Base-by-base conservation (phyloP, 2,329 filamentous ascomycete species). In the Anisogramma anomala region DNA sequence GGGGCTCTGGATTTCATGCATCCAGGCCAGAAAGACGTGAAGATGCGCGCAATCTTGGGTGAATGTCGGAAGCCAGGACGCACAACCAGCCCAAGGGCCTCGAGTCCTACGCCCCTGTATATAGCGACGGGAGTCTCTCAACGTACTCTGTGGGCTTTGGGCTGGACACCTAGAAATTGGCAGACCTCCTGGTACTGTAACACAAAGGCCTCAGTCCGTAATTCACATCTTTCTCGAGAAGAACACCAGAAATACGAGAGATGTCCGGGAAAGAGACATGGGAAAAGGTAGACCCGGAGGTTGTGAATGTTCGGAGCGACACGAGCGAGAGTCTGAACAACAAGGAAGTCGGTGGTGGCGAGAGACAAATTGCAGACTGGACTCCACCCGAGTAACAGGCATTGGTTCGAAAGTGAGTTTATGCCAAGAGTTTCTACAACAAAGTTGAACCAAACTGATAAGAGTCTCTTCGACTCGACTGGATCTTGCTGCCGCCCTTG, bases 401-500 rank as follows among this genome's bases (percentile, higher is more conserved):
- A 13, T 26, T 44, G 30, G 39, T 41, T 25, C 31, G 34, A 7
- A 47, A 39, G 45, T 47, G 33, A 36, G 35, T n/a, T n/a, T n/a
- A n/a, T 25, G 18, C 22, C n/a, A 36, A 26, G n/a, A n/a, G 9
- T 33, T 11, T 13, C 20, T 13, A 13, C 11, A 27, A 2, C 13
- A 8, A 3, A 22, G 13, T 7, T 20, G 14, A 13, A 14, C 2
- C 6, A 6, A 7, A 18, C 30, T 41, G 33, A 44, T 20, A 9
- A 6, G 3, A 20, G 10, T n/a, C 11, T 13, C 5, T 6, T 19
- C 46, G 46, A 33, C 36, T 48, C 10, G 46, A 48, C 22, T 31
- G 45, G 18, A 43, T 48, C 36, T 27, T 48, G 15, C 34, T 48
- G 28, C 46, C 46, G 9, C 39, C 40, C 7, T 32, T 48, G 2